phyloP scores from a whole-genome alignment of 352 stramenopile genomes.

The Pythium sp. region DNA sequence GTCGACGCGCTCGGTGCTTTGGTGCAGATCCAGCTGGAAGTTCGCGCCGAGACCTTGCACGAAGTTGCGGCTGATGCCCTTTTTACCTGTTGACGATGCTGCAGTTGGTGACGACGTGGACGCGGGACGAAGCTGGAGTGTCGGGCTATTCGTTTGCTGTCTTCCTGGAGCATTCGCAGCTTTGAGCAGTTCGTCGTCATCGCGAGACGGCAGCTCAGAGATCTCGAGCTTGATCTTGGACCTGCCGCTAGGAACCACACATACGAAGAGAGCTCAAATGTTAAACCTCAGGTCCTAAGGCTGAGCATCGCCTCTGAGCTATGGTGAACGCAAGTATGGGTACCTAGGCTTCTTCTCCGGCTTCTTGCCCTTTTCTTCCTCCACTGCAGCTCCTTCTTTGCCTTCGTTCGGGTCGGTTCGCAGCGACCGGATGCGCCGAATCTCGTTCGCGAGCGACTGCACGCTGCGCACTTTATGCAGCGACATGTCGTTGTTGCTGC shows the following conservation, averaged over 20 bases:
- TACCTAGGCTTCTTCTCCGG: constrained; percentile 55
- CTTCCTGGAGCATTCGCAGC: constrained; percentile 22
- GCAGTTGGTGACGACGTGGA: constrained; percentile 36
- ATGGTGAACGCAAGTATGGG: not conserved
- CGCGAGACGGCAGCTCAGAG: constrained; percentile 34
- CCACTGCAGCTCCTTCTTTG: constrained; percentile 14
- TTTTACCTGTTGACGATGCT: constrained; percentile 45
- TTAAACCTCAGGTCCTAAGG: too few species aligned
- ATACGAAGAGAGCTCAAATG: not conserved
- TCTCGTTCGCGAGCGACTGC: constrained; percentile 78
- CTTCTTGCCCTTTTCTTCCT: constrained; percentile 35
- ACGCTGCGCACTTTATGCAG: constrained; percentile 73
- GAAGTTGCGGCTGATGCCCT: constrained; percentile 72
- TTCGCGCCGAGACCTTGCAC: constrained; percentile 58
- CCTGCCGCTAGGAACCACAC: constrained; percentile 22
- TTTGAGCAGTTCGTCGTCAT: constrained; percentile 22
- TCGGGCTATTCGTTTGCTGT: constrained; percentile 44
- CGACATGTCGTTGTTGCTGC: constrained; percentile 19
- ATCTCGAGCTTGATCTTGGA: constrained; percentile 82
- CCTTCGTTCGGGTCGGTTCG: constrained; percentile 31
- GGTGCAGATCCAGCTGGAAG: constrained; percentile 73
- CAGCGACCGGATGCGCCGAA: constrained; percentile 68
- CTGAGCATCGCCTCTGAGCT: not conserved
- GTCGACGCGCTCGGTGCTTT: constrained; percentile 56
- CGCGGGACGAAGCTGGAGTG: constrained; percentile 28